Evolutionary conservation across 306 rosid genomes (phyloP).

Genomic region (Cucumis hystrix): DNA sequence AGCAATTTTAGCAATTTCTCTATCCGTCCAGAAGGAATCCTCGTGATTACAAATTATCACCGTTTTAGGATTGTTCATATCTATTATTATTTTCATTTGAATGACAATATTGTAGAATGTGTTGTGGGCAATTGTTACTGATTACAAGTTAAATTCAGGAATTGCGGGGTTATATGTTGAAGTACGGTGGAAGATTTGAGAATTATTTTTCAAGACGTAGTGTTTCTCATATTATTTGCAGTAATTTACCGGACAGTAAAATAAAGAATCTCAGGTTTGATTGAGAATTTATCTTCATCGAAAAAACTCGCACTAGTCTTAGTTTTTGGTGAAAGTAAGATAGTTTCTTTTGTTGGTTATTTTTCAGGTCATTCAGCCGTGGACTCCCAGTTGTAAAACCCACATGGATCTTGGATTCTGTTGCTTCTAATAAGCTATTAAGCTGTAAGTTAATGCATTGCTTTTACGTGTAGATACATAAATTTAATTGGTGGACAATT

Average conservation of each 20-base stretch:
- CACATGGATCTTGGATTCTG: slow-evolving; percentile 76
- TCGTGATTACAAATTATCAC: not conserved
- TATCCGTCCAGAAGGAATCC: not conserved
- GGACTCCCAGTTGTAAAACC: slow-evolving; percentile 94
- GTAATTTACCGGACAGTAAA: slow-evolving; percentile 69
- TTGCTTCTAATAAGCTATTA: slow-evolving; percentile 63
- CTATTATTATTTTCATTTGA: not conserved
- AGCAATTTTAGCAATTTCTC: not conserved
- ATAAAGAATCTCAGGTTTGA: slow-evolving; percentile 62
- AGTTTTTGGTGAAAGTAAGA: not conserved
- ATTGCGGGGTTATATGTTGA: slow-evolving; percentile 64
- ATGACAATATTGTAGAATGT: not conserved
- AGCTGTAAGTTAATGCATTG: slow-evolving; percentile 47
- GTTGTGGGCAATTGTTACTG: not conserved
- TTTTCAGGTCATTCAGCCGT: slow-evolving; percentile 67
- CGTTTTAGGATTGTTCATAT: not conserved
- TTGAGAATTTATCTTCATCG: not conserved
- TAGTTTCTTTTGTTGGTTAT: slow-evolving; percentile 12
- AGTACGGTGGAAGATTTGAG: slow-evolving; percentile 73
- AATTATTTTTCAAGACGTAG: slow-evolving; percentile 71
- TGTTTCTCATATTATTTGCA: slow-evolving; percentile 86
- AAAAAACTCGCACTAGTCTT: not conserved
- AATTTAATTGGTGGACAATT: not conserved
- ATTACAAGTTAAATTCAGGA: slow-evolving; percentile 39
- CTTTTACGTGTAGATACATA: not conserved